A percentile compares a stretch with the other conserved stretches of the same genome.
Evolutionary conservation across 352 stramenopile species (phyloP).

Genomic region (Vaucheria bursata): DNA sequence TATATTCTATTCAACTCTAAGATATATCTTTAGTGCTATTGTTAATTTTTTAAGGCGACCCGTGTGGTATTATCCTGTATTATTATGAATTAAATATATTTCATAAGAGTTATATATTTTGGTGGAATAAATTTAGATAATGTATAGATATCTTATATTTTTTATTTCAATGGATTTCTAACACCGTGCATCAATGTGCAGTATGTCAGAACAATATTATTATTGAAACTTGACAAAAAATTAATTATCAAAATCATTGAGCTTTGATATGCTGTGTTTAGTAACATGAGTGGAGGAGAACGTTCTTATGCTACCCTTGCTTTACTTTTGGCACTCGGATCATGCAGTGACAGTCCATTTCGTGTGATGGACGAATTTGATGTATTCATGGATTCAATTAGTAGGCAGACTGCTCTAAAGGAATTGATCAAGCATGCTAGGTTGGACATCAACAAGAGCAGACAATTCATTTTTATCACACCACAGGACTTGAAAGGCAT

Average conservation of each 20-base stretch:
- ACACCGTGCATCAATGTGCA: conserved; percentile 17
- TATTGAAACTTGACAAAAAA: no score
- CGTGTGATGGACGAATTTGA: conserved; percentile 47
- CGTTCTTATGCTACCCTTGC: conserved; percentile 89
- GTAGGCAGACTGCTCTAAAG: conserved; percentile 86
- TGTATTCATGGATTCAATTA: conserved; percentile 94
- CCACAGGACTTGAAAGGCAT: conserved; percentile 53
- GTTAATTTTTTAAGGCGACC: background rate
- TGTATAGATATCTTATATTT: background rate
- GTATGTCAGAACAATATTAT: conserved; percentile 7
- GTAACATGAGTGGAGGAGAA: conserved; percentile 62
- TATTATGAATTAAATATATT: background rate
- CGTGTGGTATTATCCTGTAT: background rate
- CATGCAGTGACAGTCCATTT: conserved; percentile 59
- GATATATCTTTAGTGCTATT: background rate
- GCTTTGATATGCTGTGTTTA: background rate
- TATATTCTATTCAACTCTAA: background rate
- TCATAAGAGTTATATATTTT: background rate
- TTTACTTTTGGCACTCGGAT: conserved; percentile 82
- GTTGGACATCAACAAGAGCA: conserved; percentile 51
- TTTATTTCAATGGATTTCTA: background rate
- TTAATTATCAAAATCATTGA: no score
- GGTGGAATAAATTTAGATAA: background rate
- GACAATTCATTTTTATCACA: conserved; percentile 79
- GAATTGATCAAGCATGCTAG: conserved; percentile 70